Base-by-base conservation (phyloP, 306 rosid genomes). In the Clitoria ternatea region DNA sequence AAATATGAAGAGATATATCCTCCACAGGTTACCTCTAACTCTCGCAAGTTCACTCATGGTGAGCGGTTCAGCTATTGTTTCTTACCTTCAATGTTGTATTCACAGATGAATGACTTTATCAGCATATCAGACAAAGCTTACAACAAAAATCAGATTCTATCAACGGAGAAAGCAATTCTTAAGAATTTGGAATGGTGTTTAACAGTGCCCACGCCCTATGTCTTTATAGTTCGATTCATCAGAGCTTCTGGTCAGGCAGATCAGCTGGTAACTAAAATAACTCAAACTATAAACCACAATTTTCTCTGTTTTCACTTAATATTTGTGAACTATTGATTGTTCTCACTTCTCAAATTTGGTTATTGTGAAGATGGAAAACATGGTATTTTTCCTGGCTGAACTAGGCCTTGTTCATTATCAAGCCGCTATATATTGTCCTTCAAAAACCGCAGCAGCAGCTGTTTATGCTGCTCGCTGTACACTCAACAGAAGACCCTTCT, bases 301-400 rank as follows among this genome's bases (percentile, higher is more conserved):
- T n/a, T n/a, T n/a, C n/a, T n/a, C n/a, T n/a, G n/a, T n/a, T n/a
- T n/a, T n/a, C n/a, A n/a, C n/a, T n/a, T n/a, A n/a, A n/a, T n/a
- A n/a, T n/a, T n/a, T n/a, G n/a, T n/a, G n/a, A n/a, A n/a, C n/a
- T n/a, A n/a, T n/a, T n/a, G n/a, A n/a, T n/a, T n/a, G n/a, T n/a
- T n/a, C n/a, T n/a, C n/a, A n/a, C 30, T 27, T 27, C 30, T 27
- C 4, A 27, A 27, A 2, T 27, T 27, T 27, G 30, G 4, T 3
- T 32, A n/a, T 0, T 11, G 33, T 66, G 81, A 59, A 85, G 87
- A 40, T 81, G 83, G 83, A 77, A 73, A 82, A 82, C 56, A 45
- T 85, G 88, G 89, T 59, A 3, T 83, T 71, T 63, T 85, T 79
- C 76, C 55, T 88, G 6, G 94, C 89, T 10, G 87, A 83, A 64